Conservation (phyloP, 257 asterid species). For the Nicotiana paniculata region DNA sequence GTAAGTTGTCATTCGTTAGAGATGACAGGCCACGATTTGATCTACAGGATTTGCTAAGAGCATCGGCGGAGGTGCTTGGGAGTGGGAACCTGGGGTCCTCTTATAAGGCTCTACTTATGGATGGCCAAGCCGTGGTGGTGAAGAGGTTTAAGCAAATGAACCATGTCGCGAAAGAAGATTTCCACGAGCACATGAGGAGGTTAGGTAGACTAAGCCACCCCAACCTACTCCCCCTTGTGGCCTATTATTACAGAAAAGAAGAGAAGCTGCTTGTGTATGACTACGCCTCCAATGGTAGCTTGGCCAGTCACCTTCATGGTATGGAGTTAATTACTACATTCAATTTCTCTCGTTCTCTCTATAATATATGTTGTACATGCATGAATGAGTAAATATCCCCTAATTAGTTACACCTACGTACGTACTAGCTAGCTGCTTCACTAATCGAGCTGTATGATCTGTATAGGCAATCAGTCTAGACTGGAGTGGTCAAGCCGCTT, state of each 20-base stretch:
- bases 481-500: constrained; percentile 67
- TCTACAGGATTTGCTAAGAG: constrained; percentile 74
- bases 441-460: not conserved
- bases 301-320: constrained; percentile 73
- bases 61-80: constrained; percentile 85
- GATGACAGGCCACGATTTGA: constrained; percentile 66
- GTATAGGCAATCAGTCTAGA: constrained; percentile 51
- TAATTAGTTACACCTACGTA: not conserved
- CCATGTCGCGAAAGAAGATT: constrained; percentile 56
- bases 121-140: constrained; percentile 69
- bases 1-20: constrained; percentile 54
- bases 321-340: not conserved
- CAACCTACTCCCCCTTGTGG: constrained; percentile 66
- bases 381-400: not conserved
- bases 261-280: constrained; percentile 80
- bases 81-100: constrained; percentile 86
- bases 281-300: constrained; percentile 52
- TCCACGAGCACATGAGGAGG: constrained; percentile 90
- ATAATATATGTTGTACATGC: too few relatives aligned
- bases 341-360: too few relatives aligned
- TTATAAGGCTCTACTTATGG: constrained; percentile 75
- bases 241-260: constrained; percentile 79
- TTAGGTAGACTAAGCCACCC: constrained; percentile 60
- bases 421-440: too few relatives aligned
- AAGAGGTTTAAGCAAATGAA: constrained; percentile 87